Percentiles rank a stretch among this genome's conserved stretches.
Evolutionary conservation across 331 rosid genomes (phyloP).

Genomic region (Ulmus americana): DNA sequence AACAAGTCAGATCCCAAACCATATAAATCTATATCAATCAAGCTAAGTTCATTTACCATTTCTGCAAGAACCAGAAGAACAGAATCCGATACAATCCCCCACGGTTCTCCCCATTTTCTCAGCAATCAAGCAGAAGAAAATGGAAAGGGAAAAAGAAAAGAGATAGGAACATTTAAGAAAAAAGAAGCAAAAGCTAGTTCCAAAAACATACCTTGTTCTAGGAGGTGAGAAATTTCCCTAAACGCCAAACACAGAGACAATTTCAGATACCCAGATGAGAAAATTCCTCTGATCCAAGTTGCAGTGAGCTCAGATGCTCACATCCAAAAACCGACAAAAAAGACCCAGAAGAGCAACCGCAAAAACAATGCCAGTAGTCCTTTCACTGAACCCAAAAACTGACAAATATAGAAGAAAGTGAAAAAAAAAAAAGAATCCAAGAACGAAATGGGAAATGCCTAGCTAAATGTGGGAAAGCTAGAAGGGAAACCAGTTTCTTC

Average conservation of each 20-base stretch:
- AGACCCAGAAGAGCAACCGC: slow-evolving; percentile 37
- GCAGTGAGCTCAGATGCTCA: slow-evolving; percentile 36
- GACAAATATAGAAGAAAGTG: slow-evolving; percentile 47
- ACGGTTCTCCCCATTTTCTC: slow-evolving; percentile 21
- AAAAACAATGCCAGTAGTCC: slow-evolving; percentile 39
- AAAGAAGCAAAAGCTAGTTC: slow-evolving; percentile 17
- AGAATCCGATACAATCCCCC: slow-evolving; percentile 5
- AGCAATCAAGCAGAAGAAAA: slow-evolving; percentile 15
- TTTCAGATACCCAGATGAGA: slow-evolving; percentile 23
- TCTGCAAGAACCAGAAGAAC: slow-evolving; percentile 1
- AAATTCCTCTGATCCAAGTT: slow-evolving; percentile 51
- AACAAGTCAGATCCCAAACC: slow-evolving; percentile 14
- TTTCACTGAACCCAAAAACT: slow-evolving; percentile 56
- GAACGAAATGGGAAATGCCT: slow-evolving; percentile 33
- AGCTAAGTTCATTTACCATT: slow-evolving; percentile 13
- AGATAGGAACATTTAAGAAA: slow-evolving; percentile 18
- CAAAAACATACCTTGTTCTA: slow-evolving; percentile 38
- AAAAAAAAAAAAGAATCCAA: slow-evolving; percentile 28
- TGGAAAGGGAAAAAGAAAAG: background rate
- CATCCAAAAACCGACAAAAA: slow-evolving; percentile 26
- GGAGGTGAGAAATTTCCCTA: slow-evolving; percentile 22
- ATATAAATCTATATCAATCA: background rate
- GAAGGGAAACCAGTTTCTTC: slow-evolving; percentile 4
- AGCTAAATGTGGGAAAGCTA: slow-evolving; percentile 41
- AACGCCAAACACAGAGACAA: slow-evolving; percentile 28